Conservation (phyloP, 352 stramenopile genomes). For the Thraustotheca clavata region DNA sequence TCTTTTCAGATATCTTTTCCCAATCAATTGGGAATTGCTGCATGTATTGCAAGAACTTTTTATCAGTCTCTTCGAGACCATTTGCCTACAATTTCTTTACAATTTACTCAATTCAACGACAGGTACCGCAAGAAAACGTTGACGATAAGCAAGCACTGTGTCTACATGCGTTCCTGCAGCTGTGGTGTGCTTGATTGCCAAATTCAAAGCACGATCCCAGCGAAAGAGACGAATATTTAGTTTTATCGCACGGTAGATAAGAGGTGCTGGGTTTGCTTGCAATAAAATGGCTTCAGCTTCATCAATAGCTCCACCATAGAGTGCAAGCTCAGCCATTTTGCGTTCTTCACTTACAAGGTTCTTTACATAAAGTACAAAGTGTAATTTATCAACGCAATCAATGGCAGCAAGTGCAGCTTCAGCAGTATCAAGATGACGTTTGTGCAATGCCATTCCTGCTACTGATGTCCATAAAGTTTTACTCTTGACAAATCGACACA, state of each 20-base stretch:
- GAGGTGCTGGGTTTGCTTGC: conserved; percentile 75
- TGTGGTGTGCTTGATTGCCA: conserved; percentile 85
- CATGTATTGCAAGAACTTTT: conserved; percentile 81
- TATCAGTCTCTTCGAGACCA: conserved; percentile 82
- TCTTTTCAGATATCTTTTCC: conserved; percentile 85
- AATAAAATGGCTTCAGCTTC: conserved; percentile 90
- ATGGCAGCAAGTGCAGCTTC: conserved; percentile 89
- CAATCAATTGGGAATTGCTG: conserved; percentile 83
- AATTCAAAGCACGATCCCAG: conserved; percentile 80
- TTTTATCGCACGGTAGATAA: conserved; percentile 91
- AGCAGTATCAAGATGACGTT: conserved; percentile 84
- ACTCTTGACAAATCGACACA: conserved; percentile 89
- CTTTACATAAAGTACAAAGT: conserved; percentile 89
- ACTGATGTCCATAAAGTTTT: conserved; percentile 86
- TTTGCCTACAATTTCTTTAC: conserved; percentile 30
- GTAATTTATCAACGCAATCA: conserved; percentile 88
- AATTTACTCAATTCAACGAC: not conserved
- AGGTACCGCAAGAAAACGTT: conserved; percentile 60
- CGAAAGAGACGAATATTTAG: conserved; percentile 88
- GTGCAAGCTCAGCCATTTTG: conserved; percentile 79
- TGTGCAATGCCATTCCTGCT: conserved; percentile 83
- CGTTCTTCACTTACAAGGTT: conserved; percentile 72
- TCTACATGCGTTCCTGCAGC: conserved; percentile 81
- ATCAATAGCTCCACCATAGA: conserved; percentile 75
- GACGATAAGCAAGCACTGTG: conserved; percentile 84